Evolutionary conservation across 2,329 filamentous ascomycete genomes (phyloP).

Genomic region (Penicillium thymicola): DNA sequence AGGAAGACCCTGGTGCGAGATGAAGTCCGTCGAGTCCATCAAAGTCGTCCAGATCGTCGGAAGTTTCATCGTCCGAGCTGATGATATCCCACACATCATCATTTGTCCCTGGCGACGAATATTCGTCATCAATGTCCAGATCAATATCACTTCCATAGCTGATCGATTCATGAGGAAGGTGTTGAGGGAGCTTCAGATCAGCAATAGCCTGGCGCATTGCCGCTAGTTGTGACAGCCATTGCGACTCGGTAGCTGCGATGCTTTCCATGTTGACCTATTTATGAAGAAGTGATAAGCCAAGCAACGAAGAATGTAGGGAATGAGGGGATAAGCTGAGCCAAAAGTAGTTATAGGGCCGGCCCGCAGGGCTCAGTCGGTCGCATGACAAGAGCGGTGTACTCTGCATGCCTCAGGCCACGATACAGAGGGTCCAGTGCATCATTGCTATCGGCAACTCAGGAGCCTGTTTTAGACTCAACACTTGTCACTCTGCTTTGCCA

Average conservation of each 20-base stretch:
- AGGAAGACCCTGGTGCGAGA: slow-evolving; percentile 36
- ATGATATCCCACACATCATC: slow-evolving; percentile 95
- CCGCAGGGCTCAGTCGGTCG: slow-evolving; percentile 11
- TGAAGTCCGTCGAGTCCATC: slow-evolving; percentile 45
- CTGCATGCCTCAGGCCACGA: slow-evolving; percentile 7
- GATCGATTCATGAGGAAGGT: slow-evolving; percentile 40
- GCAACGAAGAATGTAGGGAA: neutral
- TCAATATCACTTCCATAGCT: slow-evolving; percentile 53
- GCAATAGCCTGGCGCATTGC: slow-evolving; percentile 85
- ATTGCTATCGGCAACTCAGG: slow-evolving; percentile 10
- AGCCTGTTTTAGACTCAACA: slow-evolving; percentile 12
- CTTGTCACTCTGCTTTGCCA: slow-evolving; percentile 10
- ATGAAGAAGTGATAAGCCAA: neutral
- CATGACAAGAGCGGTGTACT: slow-evolving; percentile 16
- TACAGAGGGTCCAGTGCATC: slow-evolving; percentile 15
- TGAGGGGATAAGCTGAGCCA: slow-evolving; percentile 4
- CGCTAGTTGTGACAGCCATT: slow-evolving; percentile 82
- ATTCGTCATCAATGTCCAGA: slow-evolving; percentile 61
- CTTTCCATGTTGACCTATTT: slow-evolving; percentile 17
- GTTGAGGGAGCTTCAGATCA: slow-evolving; percentile 59
- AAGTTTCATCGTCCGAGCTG: slow-evolving; percentile 67
- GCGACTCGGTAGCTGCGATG: slow-evolving; percentile 46
- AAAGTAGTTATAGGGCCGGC: slow-evolving; percentile 12
- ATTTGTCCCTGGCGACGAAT: slow-evolving; percentile 57
- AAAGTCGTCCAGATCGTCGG: slow-evolving; percentile 60